These are phyloP conservation scores for Calonectria montana DNA, from an alignment of 2,329 filamentous ascomycete genomes.

Conservation along the genomic window DNA sequence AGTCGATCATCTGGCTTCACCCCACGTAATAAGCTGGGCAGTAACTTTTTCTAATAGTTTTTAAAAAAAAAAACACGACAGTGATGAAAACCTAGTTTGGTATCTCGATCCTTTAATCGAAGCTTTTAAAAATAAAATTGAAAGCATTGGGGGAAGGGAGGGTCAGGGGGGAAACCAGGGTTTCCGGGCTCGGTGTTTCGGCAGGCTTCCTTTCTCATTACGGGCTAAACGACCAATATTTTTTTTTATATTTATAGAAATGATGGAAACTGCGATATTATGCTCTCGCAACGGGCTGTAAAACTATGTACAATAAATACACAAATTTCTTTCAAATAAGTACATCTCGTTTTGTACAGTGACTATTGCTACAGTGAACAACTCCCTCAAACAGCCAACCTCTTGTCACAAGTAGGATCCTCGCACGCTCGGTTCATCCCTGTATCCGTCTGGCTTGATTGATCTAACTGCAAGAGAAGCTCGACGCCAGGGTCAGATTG, in stretches of 20 bases:
- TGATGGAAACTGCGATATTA: neutral
- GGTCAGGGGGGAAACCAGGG: neutral
- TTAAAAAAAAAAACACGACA: neutral
- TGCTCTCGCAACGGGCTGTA: neutral
- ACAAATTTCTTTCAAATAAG: neutral
- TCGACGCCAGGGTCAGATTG: neutral
- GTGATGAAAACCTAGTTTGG: neutral
- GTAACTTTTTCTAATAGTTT: conserved; percentile 1
- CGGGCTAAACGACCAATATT: neutral
- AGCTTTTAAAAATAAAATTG: neutral
- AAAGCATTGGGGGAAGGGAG: neutral
- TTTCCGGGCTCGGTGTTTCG: neutral
- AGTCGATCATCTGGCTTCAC: neutral
- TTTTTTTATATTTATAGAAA: neutral
- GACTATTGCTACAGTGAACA: neutral
- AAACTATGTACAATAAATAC: conserved; percentile 1
- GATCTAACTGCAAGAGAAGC: neutral
- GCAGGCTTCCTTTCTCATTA: neutral
- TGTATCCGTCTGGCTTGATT: neutral
- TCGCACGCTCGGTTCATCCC: neutral
- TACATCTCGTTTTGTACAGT: neutral
- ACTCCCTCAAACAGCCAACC: neutral
- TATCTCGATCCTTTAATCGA: neutral
- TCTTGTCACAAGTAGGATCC: neutral
- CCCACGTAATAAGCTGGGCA: neutral